Evolutionary conservation across 257 asterid genomes (phyloP).

Genomic region (Salvia rosmarinus): DNA sequence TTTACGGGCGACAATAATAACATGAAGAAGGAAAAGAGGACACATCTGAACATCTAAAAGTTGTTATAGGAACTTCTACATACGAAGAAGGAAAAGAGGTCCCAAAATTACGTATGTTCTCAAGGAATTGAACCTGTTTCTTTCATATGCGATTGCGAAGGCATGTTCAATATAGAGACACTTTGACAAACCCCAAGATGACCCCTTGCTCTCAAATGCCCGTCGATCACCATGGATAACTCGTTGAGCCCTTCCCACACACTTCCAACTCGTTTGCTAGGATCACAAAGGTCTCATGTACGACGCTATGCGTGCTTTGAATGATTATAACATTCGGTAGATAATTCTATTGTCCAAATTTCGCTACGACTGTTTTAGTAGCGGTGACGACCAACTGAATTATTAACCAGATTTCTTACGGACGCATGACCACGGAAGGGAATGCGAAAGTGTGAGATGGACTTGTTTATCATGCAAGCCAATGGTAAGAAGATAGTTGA

Average conservation of each 20-base stretch:
- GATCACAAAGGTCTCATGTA: conserved; percentile 86
- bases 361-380: not conserved
- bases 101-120: conserved; percentile 64
- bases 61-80: no score
- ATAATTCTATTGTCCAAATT: not conserved
- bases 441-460: conserved; percentile 72
- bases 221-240: conserved; percentile 71
- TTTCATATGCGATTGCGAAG: conserved; percentile 62
- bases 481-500: conserved; percentile 88
- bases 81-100: no score
- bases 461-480: conserved; percentile 79
- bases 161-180: conserved; percentile 53
- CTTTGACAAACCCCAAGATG: conserved; percentile 41
- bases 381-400: not conserved
- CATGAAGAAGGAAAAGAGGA: conserved; percentile 75
- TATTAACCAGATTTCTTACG: conserved; percentile 70
- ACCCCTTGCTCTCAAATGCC: conserved; percentile 48
- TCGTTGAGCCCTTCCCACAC: conserved; percentile 79
- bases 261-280: conserved; percentile 75
- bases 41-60: conserved; percentile 50
- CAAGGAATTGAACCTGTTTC: conserved; percentile 75
- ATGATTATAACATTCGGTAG: conserved; percentile 86
- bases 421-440: conserved; percentile 64
- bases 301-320: conserved; percentile 85
- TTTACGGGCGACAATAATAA: no score